These are phyloP conservation scores for Turnera subulata DNA, from an alignment of 345 rosid genomes.

Conservation along the genomic window DNA sequence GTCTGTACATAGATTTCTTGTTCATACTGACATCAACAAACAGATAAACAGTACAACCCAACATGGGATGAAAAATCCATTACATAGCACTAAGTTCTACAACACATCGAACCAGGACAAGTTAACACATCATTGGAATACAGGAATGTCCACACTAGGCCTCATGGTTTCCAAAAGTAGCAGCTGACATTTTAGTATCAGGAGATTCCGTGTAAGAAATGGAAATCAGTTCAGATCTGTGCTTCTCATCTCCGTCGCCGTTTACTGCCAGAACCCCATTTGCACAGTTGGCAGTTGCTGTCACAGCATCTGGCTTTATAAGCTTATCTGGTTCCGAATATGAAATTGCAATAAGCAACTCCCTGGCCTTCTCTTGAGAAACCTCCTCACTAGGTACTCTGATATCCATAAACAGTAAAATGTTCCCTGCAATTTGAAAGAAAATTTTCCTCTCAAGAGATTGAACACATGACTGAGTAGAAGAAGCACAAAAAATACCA, in stretches of 20 bases:
- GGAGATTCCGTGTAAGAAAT: constrained; percentile 22
- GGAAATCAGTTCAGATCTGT: constrained; percentile 34
- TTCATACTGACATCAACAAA: not conserved
- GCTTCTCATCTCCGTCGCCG: constrained; percentile 21
- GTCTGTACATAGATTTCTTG: constrained; percentile 5
- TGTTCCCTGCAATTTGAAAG: constrained; percentile 3
- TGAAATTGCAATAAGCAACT: constrained; percentile 31
- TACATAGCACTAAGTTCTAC: not conserved
- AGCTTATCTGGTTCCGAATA: constrained; percentile 20
- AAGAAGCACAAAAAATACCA: not conserved
- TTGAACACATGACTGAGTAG: not conserved
- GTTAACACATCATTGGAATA: not conserved
- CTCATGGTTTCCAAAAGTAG: not conserved
- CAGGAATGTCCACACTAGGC: not conserved
- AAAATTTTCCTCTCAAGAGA: not conserved
- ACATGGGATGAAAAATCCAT: not conserved
- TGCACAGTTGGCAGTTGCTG: not conserved
- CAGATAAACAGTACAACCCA: not conserved
- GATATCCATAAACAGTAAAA: constrained; percentile 15
- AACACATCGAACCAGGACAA: not conserved
- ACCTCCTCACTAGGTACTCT: constrained; percentile 3
- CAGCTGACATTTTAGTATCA: constrained; percentile 5
- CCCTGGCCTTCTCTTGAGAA: constrained; percentile 16
- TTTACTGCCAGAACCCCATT: not conserved
- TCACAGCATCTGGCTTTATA: constrained; percentile 11